phyloP scores from a whole-genome alignment of 2,329 filamentous ascomycete genomes.

The Drechslera avenae region DNA sequence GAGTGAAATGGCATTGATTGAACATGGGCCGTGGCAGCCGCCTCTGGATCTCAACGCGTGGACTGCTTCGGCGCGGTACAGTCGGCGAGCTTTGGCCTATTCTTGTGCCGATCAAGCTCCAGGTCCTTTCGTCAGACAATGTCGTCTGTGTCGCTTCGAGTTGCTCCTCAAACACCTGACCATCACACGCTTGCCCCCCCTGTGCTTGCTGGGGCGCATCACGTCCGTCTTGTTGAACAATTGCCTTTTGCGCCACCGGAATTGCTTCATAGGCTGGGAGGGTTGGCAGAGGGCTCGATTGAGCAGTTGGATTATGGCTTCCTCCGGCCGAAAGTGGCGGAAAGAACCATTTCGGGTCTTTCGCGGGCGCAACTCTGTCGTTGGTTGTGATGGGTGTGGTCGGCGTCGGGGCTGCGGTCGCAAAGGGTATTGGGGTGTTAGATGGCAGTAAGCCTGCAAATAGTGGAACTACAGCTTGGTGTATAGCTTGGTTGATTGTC shows the following conservation, averaged over 20 bases:
- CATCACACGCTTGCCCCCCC: not conserved
- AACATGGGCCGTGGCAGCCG: not conserved
- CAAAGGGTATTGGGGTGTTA: conserved; percentile 4
- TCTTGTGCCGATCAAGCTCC: not conserved
- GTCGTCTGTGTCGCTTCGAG: conserved; percentile 1
- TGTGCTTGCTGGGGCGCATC: not conserved
- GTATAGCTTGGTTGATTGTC: conserved; percentile 31
- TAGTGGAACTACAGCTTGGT: conserved; percentile 26
- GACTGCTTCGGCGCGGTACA: conserved; percentile 14
- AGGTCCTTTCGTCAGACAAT: not conserved
- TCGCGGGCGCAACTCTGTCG: conserved; percentile 28
- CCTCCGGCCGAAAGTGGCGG: conserved; percentile 25
- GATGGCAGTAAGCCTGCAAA: conserved; percentile 17
- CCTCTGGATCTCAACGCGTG: conserved; percentile 19
- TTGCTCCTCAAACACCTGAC: not conserved
- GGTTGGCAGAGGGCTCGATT: conserved; percentile 18
- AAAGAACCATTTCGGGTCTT: conserved; percentile 37
- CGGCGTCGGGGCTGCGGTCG: conserved; percentile 6
- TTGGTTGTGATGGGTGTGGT: conserved; percentile 8
- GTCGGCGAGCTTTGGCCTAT: not conserved
- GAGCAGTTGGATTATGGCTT: not conserved
- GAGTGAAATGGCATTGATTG: conserved; percentile 32
- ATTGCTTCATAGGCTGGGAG: not conserved
- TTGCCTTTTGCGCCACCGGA: not conserved
- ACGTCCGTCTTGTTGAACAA: not conserved